Evolutionary conservation across 2,329 filamentous ascomycete genomes (phyloP), one percentile per base, ranked within the genome.

Genomic region (Helminthosporium solani): DNA sequence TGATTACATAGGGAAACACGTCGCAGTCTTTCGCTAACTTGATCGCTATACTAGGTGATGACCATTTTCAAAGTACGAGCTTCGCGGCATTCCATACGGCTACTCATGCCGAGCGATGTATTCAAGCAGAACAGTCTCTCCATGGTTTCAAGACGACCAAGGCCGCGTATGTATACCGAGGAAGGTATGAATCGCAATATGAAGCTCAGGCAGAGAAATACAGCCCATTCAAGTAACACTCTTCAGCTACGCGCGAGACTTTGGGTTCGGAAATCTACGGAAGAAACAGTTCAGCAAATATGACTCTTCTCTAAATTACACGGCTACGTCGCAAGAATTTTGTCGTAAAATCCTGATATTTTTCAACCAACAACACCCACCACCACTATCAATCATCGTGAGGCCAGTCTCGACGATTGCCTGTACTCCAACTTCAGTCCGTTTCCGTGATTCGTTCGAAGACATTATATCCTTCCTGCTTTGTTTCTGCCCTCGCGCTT

Each of bases 361-460:
- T n/a, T n/a, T n/a, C n/a, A 11, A 11, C 35, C 23, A 14, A 43
- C 8, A 33, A 35, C 30, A 23, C 42, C 40, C 35, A 14, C 41
- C 27, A 18, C 40, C 15, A 11, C 40, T 12, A 49, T 42, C 51
- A 14, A 49, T 42, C 51, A 50, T 46, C 50, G 18, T 33, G 41
- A 50, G 36, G 41, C 54, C 54, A 56, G 54, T 56, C 54, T 54
- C 43, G 54, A 55, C 52, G 50, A 39, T 50, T 19, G 44, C 33
- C 14, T 8, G 31, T 19, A 33, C 20, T 30, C 14, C 31, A 14
- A 27, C 7, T 27, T 7, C 9, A 9, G 11, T 27, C 23, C 23
- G 23, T 14, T 14, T 25, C 19, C 40, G 20, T 27, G 20, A 39
- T 39, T 40, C 25, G 11, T 38, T 44, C 33, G 14, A 30, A 33